A percentile compares a stretch with the other conserved stretches of the same genome.
These are phyloP conservation scores for Chalara sp. DNA, from an alignment of 2,329 filamentous ascomycete genomes.

Conservation along the genomic window DNA sequence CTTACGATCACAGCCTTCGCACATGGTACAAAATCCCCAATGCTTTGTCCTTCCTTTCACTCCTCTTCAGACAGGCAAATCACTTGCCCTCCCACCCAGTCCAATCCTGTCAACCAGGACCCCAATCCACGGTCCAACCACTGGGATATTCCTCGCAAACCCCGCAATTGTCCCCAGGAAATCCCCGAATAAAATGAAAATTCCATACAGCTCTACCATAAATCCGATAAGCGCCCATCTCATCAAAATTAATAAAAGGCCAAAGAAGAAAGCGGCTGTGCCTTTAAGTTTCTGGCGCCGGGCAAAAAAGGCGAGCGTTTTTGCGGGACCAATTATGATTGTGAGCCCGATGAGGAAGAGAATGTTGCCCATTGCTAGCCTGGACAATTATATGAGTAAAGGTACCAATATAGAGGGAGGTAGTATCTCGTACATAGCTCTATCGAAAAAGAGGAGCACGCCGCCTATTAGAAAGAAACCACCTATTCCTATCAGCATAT, in stretches of 20 bases:
- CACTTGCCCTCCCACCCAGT: conserved; percentile 63
- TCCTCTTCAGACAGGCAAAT: conserved; percentile 62
- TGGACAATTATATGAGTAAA: conserved; percentile 28
- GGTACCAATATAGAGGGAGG: neutral
- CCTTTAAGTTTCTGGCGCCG: conserved; percentile 89
- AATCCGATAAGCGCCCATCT: conserved; percentile 92
- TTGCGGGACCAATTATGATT: conserved; percentile 87
- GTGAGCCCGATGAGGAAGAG: conserved; percentile 96
- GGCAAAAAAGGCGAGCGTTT: conserved; percentile 91
- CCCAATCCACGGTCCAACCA: conserved; percentile 83
- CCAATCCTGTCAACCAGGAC: conserved; percentile 64
- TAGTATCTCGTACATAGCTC: conserved; percentile 66
- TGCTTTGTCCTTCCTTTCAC: neutral
- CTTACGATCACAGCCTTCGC: conserved; percentile 2
- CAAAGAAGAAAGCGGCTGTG: conserved; percentile 78
- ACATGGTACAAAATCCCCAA: conserved; percentile 7
- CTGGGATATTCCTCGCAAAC: conserved; percentile 77
- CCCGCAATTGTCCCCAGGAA: conserved; percentile 89
- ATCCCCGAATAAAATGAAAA: conserved; percentile 89
- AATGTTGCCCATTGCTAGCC: conserved; percentile 98
- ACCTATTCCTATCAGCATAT: conserved; percentile 44
- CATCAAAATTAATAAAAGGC: conserved; percentile 78
- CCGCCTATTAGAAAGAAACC: conserved; percentile 92
- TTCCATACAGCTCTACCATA: conserved; percentile 83
- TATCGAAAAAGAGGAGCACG: conserved; percentile 95